These are phyloP conservation scores for Eucalyptus tenuipes DNA, from an alignment of 345 rosid species.

Conservation along the genomic window DNA sequence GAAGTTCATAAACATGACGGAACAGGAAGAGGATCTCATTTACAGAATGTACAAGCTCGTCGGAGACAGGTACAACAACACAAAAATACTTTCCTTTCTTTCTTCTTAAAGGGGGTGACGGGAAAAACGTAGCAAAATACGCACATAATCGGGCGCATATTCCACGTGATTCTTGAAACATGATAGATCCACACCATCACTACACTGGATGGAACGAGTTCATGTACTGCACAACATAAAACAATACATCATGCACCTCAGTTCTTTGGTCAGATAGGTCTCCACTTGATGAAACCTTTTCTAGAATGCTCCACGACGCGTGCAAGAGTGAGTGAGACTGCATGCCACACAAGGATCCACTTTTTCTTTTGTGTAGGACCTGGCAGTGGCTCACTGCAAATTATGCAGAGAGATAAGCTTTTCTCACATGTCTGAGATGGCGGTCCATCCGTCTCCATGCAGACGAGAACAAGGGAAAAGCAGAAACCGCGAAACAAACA, in stretches of 20 bases:
- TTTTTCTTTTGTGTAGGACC: not conserved
- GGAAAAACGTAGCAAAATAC: not conserved
- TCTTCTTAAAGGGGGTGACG: not conserved
- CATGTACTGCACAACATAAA: not conserved
- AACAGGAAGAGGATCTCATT: constrained; percentile 87
- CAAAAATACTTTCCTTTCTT: not conserved
- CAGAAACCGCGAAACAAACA: not conserved
- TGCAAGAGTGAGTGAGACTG: not conserved
- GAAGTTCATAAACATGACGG: constrained; percentile 74
- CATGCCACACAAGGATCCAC: not conserved
- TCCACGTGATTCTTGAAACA: not conserved
- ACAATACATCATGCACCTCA: not conserved
- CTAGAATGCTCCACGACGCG: not conserved
- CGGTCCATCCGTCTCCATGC: not conserved
- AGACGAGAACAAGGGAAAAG: not conserved
- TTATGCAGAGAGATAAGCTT: not conserved
- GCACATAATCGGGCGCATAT: not conserved
- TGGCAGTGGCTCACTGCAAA: not conserved
- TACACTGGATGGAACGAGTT: not conserved
- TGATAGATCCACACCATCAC: not conserved
- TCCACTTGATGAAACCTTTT: not conserved
- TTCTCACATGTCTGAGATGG: not conserved
- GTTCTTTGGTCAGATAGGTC: not conserved
- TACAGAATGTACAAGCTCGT: constrained; percentile 76
- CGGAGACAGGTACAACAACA: constrained; percentile 45